These are phyloP conservation scores for Carallia brachiata DNA, from an alignment of 345 rosid species.

Conservation along the genomic window DNA sequence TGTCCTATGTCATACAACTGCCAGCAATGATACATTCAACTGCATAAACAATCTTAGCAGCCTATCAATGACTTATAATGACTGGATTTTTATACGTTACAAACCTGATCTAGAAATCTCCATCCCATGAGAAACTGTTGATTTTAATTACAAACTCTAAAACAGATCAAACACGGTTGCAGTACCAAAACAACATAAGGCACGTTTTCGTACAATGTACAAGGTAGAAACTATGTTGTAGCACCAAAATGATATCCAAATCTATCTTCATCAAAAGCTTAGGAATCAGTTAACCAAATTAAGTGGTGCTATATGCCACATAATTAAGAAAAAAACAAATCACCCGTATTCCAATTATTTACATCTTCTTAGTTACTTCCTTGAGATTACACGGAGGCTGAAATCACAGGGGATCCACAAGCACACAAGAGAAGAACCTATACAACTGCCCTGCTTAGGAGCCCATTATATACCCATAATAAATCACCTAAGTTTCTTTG, in stretches of 20 bases:
- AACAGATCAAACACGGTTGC: not conserved
- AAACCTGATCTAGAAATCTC: not conserved
- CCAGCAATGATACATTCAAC: not conserved
- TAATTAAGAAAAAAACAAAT: not conserved
- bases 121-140: not conserved
- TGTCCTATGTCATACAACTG: not conserved
- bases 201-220: not conserved
- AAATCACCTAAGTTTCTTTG: slow-evolving; percentile 5
- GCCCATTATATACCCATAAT: not conserved
- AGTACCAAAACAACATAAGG: not conserved
- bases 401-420: not conserved
- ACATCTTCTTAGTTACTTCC: too few relatives aligned
- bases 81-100: not conserved
- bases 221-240: not conserved
- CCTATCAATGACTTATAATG: not conserved
- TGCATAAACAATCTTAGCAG: not conserved
- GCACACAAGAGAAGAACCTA: not conserved
- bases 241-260: not conserved
- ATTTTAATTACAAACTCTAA: not conserved
- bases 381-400: too few relatives aligned
- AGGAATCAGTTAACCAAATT: not conserved
- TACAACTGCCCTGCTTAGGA: not conserved
- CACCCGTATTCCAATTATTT: not conserved
- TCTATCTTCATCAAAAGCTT: not conserved
- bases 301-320: not conserved